Conservation (phyloP, 2,329 filamentous ascomycete species). For the Fusarium scirpi region DNA sequence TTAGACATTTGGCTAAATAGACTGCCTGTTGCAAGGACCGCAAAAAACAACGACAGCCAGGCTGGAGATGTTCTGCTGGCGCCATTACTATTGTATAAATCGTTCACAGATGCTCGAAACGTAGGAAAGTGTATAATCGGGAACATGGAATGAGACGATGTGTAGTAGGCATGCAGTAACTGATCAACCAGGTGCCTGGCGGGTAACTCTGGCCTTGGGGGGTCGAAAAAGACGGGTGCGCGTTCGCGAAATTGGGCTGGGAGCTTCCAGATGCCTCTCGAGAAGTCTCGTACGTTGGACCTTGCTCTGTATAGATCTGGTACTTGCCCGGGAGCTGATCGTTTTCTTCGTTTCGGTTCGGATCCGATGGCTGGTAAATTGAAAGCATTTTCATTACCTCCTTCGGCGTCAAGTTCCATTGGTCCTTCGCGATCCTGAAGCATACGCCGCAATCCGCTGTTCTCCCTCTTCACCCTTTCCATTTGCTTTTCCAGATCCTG, state of each 20-base stretch:
- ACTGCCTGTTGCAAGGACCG: conserved; percentile 84
- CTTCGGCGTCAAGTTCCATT: conserved; percentile 63
- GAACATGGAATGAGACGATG: conserved; percentile 81
- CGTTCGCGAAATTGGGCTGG: conserved; percentile 74
- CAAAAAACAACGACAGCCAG: conserved; percentile 85
- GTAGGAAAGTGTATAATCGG: conserved; percentile 91
- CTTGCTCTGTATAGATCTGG: conserved; percentile 79
- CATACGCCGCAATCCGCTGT: conserved; percentile 77
- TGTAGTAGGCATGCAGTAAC: conserved; percentile 80
- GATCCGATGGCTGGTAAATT: conserved; percentile 74
- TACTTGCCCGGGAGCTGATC: conserved; percentile 71
- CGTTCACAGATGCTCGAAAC: conserved; percentile 81
- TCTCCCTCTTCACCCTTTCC: conserved; percentile 81
- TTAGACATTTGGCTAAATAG: conserved; percentile 74
- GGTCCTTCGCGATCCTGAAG: conserved; percentile 64
- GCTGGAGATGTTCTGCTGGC: conserved; percentile 69
- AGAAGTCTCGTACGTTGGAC: conserved; percentile 77
- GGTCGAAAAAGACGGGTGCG: conserved; percentile 62
- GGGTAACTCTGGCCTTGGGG: conserved; percentile 74
- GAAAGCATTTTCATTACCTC: conserved; percentile 62
- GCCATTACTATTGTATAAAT: conserved; percentile 74
- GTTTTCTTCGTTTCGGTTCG: conserved; percentile 72
- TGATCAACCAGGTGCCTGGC: conserved; percentile 76
- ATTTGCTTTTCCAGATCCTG: conserved; percentile 97
- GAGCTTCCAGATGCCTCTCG: conserved; percentile 82